phyloP scores from a whole-genome alignment of 768 basidiomycete species.

The Trametes cinnabarina region DNA sequence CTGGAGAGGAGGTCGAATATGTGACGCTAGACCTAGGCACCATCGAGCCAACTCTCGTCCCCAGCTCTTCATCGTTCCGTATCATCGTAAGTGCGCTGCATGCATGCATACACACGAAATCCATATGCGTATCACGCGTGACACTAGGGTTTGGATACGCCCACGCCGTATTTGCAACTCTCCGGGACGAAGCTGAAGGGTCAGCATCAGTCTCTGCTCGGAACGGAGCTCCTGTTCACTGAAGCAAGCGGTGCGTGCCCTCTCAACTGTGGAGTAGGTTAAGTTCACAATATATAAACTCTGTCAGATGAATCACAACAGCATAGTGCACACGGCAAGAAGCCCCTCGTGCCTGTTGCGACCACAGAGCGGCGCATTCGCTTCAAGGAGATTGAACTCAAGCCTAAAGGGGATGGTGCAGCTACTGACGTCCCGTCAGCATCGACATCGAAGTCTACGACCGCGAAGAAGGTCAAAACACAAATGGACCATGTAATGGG shows the following conservation, averaged over 20 bases:
- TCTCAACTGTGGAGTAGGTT: neutral
- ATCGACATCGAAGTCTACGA: conserved; percentile 9
- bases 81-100: conserved; percentile 59
- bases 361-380: conserved; percentile 65
- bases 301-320: conserved; percentile 33
- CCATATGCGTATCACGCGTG: neutral
- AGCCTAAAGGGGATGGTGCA: conserved; percentile 4
- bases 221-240: conserved; percentile 74
- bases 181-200: conserved; percentile 76
- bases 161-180: conserved; percentile 74
- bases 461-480: conserved; percentile 14
- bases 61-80: conserved; percentile 65
- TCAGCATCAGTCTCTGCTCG: conserved; percentile 61
- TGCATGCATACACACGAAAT: neutral
- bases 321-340: conserved; percentile 42
- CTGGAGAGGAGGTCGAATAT: conserved; percentile 59
- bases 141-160: conserved; percentile 65
- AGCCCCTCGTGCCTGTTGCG: conserved; percentile 53
- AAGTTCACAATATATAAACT: conserved; percentile 16
- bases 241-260: conserved; percentile 57
- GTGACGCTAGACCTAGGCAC: conserved; percentile 72
- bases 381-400: conserved; percentile 69
- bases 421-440: neutral
- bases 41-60: conserved; percentile 72
- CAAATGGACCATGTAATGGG: conserved; percentile 19